Base-by-base conservation (phyloP, 2,329 filamentous ascomycete species). In the Huntiella decipiens region DNA sequence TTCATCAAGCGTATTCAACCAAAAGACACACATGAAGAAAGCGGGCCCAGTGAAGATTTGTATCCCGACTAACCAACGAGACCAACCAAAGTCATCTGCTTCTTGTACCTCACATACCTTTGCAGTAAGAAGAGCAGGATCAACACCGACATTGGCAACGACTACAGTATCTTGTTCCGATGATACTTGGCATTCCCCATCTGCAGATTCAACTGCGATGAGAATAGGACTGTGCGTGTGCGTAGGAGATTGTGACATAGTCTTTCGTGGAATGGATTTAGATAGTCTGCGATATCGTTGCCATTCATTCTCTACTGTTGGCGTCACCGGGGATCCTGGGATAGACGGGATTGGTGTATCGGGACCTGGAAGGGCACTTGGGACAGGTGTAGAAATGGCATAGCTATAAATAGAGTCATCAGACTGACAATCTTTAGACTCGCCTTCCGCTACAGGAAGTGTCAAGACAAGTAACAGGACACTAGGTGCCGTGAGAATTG, bases 401-500 rank as follows among this genome's bases (percentile, higher is more conserved):
- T 44, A 15, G 28, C 33, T 38, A 19, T 50, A 47, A 11, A 39
- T 28, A 5, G 41, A 33, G 11, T 44, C 32, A 17, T 45, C 47
- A 13, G 7, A 35, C 4, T 47, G 43, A 5, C 16, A 31, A 11
- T 75, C 71, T 5, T 70, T 67, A 15, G 73, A 68, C 37, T 73
- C 71, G 1, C 73, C 73, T 55, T 96, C 88, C 4, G 94, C 83
- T 1, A 98, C 86, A 0, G 92, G 91, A 4, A 98, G 61, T 0
- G 91, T 98, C 40, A 91, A 76, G 1, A 88, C 88, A 3, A 98
- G 68, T 2, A 96, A 63, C 51, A 98, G 83, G 34, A 98, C 85
- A 54, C 82, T 92, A 1, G 87, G 83, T n/a, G 85, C 79, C 5
- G 87, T 87, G 34, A 92, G 70, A 8, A 91, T 55, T 37, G 85